phyloP scores from a whole-genome alignment of 345 rosid genomes.

The Arabis hirsuta region DNA sequence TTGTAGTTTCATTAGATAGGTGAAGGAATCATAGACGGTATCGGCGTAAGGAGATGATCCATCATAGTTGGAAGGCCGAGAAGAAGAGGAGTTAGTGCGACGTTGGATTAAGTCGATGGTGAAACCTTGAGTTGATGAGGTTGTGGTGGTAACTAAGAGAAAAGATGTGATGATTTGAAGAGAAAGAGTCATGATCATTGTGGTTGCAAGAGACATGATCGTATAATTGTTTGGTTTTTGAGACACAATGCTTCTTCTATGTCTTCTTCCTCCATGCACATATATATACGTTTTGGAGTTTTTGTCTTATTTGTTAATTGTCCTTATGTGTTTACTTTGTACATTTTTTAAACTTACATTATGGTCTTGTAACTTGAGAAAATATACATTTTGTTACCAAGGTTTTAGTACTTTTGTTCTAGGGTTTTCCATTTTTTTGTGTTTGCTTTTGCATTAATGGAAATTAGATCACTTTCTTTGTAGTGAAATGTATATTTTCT shows the following conservation, averaged over 20 bases:
- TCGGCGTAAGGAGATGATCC: conserved; percentile 29
- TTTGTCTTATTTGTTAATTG: neutral
- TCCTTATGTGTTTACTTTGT: neutral
- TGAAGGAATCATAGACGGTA: neutral
- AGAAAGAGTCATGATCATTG: conserved; percentile 5
- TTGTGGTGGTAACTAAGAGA: conserved; percentile 7
- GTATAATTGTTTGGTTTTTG: neutral
- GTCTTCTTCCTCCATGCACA: conserved; percentile 18
- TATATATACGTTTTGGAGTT: neutral
- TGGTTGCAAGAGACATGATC: conserved; percentile 5
- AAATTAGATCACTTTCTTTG: too few relatives aligned
- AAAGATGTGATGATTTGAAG: conserved; percentile 20
- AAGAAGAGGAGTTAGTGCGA: conserved; percentile 16
- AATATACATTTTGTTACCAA: neutral
- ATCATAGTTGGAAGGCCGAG: neutral
- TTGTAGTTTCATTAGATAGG: conserved; percentile 31
- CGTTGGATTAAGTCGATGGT: conserved; percentile 27
- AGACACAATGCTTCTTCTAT: neutral
- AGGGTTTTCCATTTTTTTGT: too few relatives aligned
- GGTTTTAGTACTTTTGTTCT: too few relatives aligned
- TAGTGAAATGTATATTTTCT: too few relatives aligned
- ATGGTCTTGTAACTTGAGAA: neutral
- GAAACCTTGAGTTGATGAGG: conserved; percentile 33
- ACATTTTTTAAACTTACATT: neutral
- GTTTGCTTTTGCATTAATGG: too few relatives aligned